A percentile compares a stretch with the other conserved stretches of the same genome.
phyloP scores from a whole-genome alignment of 2,329 filamentous ascomycete species.

The Metarhizium anisopliae region DNA sequence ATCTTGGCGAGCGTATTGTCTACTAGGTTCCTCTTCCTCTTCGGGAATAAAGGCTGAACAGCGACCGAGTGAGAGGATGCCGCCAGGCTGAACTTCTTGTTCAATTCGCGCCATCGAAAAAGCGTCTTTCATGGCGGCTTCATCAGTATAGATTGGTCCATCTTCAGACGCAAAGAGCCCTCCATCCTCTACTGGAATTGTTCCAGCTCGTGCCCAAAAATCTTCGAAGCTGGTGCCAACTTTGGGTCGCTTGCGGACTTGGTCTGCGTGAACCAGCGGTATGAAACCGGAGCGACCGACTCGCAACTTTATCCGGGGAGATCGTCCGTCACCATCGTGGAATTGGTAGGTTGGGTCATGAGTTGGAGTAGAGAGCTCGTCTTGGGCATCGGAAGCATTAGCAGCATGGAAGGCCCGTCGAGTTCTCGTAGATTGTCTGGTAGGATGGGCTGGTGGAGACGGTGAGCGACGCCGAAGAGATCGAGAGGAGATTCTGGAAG shows the following conservation, averaged over 20 bases:
- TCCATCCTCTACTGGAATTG: constrained; percentile 48
- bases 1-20: constrained; percentile 80
- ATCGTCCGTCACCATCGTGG: constrained; percentile 18
- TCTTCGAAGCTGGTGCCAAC: constrained; percentile 48
- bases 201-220: constrained; percentile 42
- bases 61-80: constrained; percentile 59
- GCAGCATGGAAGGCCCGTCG: constrained; percentile 33
- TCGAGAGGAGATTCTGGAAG: constrained; percentile 21
- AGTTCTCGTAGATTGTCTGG: constrained; percentile 32
- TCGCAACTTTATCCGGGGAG: constrained; percentile 41
- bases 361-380: constrained; percentile 7
- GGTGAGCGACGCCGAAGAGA: constrained; percentile 29
- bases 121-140: constrained; percentile 60
- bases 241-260: constrained; percentile 44
- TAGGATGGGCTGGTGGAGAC: constrained; percentile 29
- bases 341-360: constrained; percentile 8
- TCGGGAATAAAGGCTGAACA: constrained; percentile 70
- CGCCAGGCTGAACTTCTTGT: constrained; percentile 64
- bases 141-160: constrained; percentile 47
- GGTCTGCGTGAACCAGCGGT: constrained; percentile 50
- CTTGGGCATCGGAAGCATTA: constrained; percentile 15
- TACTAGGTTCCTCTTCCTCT: constrained; percentile 59
- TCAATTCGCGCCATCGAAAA: constrained; percentile 59
- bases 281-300: constrained; percentile 30
- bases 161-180: constrained; percentile 48